Evolutionary conservation across 768 basidiomycete genomes (phyloP).

Genomic region (Psilocybe azurescens): DNA sequence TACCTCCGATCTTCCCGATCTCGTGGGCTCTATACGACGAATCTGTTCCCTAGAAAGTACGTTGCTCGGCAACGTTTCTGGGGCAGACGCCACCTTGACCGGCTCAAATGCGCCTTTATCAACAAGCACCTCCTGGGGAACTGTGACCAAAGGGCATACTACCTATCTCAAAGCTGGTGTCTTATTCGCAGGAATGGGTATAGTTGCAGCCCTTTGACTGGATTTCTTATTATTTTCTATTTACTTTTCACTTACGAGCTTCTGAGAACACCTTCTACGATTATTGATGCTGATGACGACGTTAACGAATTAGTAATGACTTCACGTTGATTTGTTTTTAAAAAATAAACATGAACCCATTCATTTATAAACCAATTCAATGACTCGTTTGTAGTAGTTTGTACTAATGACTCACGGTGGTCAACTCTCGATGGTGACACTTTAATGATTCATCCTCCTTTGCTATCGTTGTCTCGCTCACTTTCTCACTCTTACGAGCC

Average conservation of each 20-base stretch:
- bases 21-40: conserved; percentile 54
- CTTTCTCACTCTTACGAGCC: no score
- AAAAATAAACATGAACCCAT: neutral
- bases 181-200: conserved; percentile 2
- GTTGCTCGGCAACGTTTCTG: conserved; percentile 56
- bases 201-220: conserved; percentile 13
- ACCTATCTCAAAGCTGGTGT: neutral
- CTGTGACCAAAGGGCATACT: neutral
- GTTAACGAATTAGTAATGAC: neutral
- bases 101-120: conserved; percentile 14
- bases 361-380: neutral
- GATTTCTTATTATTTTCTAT: conserved; percentile 12
- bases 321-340: neutral
- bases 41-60: conserved; percentile 58
- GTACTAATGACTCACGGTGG: neutral
- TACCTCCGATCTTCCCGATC: conserved; percentile 48
- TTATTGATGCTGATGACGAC: neutral
- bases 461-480: neutral
- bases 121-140: conserved; percentile 7
- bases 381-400: neutral
- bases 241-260: neutral
- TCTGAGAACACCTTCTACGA: neutral
- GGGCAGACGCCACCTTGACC: conserved; percentile 20
- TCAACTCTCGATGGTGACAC: neutral
- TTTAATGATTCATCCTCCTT: neutral